Conservation (phyloP, 2,329 filamentous ascomycete genomes). For the Amauroascus niger region DNA sequence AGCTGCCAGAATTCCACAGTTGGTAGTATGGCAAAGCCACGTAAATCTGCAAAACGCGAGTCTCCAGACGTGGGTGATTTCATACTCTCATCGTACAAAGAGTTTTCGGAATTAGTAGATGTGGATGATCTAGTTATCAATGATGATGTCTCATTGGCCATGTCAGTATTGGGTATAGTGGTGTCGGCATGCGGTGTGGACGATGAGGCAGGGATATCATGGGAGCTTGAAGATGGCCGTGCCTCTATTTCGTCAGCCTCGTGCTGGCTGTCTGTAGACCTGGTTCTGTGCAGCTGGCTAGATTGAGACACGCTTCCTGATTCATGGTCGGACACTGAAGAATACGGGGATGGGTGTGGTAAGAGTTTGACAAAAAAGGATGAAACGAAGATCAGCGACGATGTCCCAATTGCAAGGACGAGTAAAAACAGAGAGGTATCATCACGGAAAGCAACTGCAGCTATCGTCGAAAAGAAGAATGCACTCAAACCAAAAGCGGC, state of each 20-base stretch:
- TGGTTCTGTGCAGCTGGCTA: constrained; percentile 28
- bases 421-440: constrained; percentile 73
- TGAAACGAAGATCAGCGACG: constrained; percentile 60
- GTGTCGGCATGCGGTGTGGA: constrained; percentile 24
- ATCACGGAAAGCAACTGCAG: constrained; percentile 67
- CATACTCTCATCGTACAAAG: constrained; percentile 38
- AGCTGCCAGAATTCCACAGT: constrained; percentile 82
- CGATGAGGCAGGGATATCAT: constrained; percentile 23
- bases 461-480: constrained; percentile 84
- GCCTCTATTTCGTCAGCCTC: constrained; percentile 31
- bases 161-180: constrained; percentile 30
- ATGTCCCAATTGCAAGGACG: constrained; percentile 70
- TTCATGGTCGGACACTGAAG: constrained; percentile 33
- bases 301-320: constrained; percentile 21
- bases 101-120: constrained; percentile 37
- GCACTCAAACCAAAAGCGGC: constrained; percentile 91
- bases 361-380: constrained; percentile 79
- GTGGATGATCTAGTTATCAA: constrained; percentile 59
- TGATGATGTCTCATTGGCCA: constrained; percentile 67
- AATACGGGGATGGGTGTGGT: constrained; percentile 44
- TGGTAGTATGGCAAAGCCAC: constrained; percentile 64
- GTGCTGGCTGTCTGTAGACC: constrained; percentile 24
- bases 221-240: constrained; percentile 25
- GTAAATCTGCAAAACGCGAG: constrained; percentile 80
- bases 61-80: constrained; percentile 58